phyloP scores from a whole-genome alignment of 2,329 filamentous ascomycete species.

The Geoglossum cookeanum region DNA sequence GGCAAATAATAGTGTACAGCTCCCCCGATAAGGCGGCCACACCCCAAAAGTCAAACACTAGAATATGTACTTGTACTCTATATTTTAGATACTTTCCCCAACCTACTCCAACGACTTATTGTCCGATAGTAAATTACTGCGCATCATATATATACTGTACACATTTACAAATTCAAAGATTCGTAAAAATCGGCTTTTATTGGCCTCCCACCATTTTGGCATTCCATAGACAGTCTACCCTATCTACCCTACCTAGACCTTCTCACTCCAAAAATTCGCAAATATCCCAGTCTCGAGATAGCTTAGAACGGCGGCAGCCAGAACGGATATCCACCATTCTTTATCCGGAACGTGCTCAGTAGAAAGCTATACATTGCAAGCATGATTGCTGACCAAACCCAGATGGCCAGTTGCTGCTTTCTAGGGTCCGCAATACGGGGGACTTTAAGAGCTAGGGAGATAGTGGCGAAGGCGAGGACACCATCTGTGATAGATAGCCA shows the following conservation, averaged over 20 bases:
- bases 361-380: conserved; percentile 85
- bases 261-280: background rate
- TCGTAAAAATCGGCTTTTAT: background rate
- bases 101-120: background rate
- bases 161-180: background rate
- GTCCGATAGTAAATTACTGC: background rate
- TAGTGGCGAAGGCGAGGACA: conserved; percentile 71
- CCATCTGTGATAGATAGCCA: conserved; percentile 34
- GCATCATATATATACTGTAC: background rate
- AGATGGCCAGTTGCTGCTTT: conserved; percentile 60
- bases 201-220: background rate
- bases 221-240: background rate
- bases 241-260: background rate
- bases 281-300: background rate
- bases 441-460: conserved; percentile 79
- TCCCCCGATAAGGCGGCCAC: too few relatives aligned
- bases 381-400: conserved; percentile 60
- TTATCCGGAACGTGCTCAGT: conserved; percentile 79
- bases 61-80: too few relatives aligned
- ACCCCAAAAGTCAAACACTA: too few relatives aligned
- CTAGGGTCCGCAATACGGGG: conserved; percentile 67
- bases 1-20: too few relatives aligned
- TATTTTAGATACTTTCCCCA: too few relatives aligned
- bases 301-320: conserved; percentile 67
- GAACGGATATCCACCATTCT: conserved; percentile 92